Percentiles rank a stretch among this genome's conserved stretches.
phyloP scores from a whole-genome alignment of 31 red algal species.

The Endocladia muricata region DNA sequence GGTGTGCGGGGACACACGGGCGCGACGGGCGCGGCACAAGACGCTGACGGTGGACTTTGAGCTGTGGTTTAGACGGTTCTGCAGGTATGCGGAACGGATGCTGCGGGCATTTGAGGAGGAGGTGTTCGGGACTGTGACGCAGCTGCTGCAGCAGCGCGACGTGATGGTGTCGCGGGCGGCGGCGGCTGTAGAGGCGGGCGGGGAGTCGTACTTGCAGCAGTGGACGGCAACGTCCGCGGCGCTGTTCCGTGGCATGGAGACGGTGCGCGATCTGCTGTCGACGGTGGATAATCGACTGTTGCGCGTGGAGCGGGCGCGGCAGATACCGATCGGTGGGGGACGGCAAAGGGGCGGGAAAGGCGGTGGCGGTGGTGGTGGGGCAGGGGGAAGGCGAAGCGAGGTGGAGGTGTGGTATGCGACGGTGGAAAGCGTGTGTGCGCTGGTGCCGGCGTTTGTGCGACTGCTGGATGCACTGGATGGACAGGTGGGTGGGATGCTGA shows the following conservation, averaged over 20 bases:
- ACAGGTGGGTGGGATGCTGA: not conserved
- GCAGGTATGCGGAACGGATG: constrained; percentile 20
- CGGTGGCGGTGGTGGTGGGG: not conserved
- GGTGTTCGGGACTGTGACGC: constrained; percentile 4
- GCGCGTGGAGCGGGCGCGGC: constrained; percentile 10
- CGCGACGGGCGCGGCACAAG: not conserved
- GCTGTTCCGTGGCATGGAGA: constrained; percentile 4
- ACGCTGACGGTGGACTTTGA: constrained; percentile 42
- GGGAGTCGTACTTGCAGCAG: constrained; percentile 38
- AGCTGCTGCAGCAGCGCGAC: constrained; percentile 27
- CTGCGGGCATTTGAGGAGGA: constrained; percentile 16
- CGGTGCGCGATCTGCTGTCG: constrained; percentile 10
- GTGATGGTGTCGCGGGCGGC: constrained; percentile 32
- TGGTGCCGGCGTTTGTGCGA: not conserved
- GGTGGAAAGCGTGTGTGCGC: not conserved
- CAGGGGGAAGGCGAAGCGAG: too few relatives aligned
- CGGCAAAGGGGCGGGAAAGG: not conserved
- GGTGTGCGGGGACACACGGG: not conserved
- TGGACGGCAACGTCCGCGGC: constrained; percentile 3
- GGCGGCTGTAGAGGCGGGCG: constrained; percentile 18
- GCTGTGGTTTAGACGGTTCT: constrained; percentile 44
- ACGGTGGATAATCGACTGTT: constrained; percentile 44
- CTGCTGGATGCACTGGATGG: not conserved
- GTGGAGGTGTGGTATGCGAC: constrained; percentile 10
- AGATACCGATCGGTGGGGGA: not conserved